Evolutionary conservation across 2,329 filamentous ascomycete genomes (phyloP).

Genomic region (Xylaria sp.): DNA sequence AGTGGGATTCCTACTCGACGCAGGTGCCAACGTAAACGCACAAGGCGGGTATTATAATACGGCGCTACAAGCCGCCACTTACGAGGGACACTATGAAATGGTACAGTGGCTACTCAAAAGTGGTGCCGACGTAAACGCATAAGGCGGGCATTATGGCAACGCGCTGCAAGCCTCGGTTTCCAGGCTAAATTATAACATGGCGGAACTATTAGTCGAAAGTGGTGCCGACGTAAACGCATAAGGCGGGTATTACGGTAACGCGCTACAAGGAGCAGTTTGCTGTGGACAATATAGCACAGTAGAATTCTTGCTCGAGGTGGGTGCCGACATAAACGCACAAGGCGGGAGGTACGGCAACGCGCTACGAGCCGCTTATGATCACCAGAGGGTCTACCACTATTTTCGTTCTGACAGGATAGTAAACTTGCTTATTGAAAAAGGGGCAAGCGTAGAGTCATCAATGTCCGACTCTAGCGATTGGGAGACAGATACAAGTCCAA

Average conservation of each 20-base stretch:
- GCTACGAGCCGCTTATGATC: neutral
- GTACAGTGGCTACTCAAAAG: neutral
- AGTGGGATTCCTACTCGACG: too few relatives aligned
- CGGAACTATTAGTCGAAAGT: too few relatives aligned
- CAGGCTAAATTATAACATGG: too few relatives aligned
- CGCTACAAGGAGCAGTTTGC: too few relatives aligned
- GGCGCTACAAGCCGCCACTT: neutral
- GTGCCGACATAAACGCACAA: constrained; percentile 12
- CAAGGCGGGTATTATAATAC: too few relatives aligned
- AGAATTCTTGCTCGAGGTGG: neutral
- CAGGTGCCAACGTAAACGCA: too few relatives aligned
- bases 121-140: constrained; percentile 12
- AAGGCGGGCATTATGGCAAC: neutral
- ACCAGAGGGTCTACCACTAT: too few relatives aligned
- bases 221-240: too few relatives aligned
- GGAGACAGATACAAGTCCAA: too few relatives aligned
- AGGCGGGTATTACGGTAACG: too few relatives aligned
- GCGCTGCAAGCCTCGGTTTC: neutral
- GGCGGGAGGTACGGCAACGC: neutral
- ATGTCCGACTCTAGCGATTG: too few relatives aligned
- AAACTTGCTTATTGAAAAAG: neutral
- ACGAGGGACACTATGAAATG: neutral
- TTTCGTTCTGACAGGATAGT: neutral
- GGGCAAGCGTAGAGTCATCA: neutral
- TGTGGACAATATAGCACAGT: neutral